Evolutionary conservation across 2,329 filamentous ascomycete genomes (phyloP).

Genomic region (Juglanconis oblonga): DNA sequence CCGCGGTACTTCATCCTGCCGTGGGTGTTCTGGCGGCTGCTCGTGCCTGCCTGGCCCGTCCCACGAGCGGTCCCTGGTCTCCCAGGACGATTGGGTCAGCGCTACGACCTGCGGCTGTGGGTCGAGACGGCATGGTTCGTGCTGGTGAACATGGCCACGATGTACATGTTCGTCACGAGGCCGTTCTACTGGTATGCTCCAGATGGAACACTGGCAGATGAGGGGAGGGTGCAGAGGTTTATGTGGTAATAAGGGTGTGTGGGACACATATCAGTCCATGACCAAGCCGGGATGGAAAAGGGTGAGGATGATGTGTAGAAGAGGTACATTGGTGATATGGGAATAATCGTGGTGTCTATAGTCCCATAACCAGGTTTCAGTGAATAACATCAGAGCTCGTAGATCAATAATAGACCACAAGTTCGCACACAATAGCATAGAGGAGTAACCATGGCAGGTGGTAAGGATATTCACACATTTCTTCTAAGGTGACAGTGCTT

Average conservation of each 20-base stretch:
- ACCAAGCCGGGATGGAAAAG: not conserved
- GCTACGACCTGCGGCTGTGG: slow-evolving; percentile 45
- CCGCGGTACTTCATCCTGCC: slow-evolving; percentile 95
- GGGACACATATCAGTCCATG: not conserved
- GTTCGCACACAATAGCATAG: no score
- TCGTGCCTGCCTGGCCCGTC: slow-evolving; percentile 57
- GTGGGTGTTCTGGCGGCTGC: slow-evolving; percentile 87
- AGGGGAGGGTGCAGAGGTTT: slow-evolving; percentile 66
- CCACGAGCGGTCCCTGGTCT: not conserved
- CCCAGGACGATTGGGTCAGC: slow-evolving; percentile 15
- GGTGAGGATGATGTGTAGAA: no score
- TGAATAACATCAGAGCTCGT: no score
- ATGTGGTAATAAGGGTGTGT: slow-evolving; percentile 60
- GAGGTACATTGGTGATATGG: no score
- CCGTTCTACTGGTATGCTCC: slow-evolving; percentile 64
- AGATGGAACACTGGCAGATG: slow-evolving; percentile 50
- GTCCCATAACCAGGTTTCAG: no score
- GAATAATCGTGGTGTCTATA: no score
- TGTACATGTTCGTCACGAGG: slow-evolving; percentile 67
- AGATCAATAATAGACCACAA: no score
- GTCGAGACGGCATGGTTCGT: slow-evolving; percentile 70
- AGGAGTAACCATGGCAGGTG: no score
- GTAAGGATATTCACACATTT: no score
- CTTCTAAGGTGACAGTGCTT: slow-evolving; percentile 4
- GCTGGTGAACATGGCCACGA: slow-evolving; percentile 61